A percentile compares a stretch with the other conserved stretches of the same genome.
Evolutionary conservation across 2,329 filamentous ascomycete genomes (phyloP).

Genomic region (Botrytis paeoniae): DNA sequence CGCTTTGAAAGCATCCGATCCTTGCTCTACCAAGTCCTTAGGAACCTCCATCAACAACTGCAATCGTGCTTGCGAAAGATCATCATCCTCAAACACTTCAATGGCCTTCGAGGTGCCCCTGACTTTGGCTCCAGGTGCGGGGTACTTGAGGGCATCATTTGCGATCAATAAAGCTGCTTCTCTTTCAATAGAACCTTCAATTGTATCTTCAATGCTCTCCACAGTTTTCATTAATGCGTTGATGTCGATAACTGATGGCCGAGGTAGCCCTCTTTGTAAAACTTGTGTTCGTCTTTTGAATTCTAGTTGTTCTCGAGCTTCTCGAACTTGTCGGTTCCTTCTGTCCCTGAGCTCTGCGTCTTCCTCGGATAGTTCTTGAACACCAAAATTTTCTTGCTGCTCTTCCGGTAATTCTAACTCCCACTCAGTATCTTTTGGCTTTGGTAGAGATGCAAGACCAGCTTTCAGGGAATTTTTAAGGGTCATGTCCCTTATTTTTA

Average conservation of each 20-base stretch:
- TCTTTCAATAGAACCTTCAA: constrained; percentile 66
- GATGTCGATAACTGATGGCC: constrained; percentile 71
- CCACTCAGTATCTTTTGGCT: constrained; percentile 90
- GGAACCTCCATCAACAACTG: constrained; percentile 57
- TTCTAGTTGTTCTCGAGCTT: constrained; percentile 68
- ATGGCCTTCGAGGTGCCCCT: constrained; percentile 59
- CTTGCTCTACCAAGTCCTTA: constrained; percentile 48
- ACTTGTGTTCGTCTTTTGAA: constrained; percentile 84
- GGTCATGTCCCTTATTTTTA: constrained; percentile 67
- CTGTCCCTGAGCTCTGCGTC: constrained; percentile 72
- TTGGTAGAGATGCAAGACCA: constrained; percentile 79
- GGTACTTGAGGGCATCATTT: constrained; percentile 74
- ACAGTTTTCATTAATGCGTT: constrained; percentile 64
- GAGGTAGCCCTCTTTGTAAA: constrained; percentile 79
- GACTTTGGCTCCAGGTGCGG: constrained; percentile 64
- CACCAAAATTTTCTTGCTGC: constrained; percentile 54
- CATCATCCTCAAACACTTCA: constrained; percentile 65
- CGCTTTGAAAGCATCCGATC: constrained; percentile 50
- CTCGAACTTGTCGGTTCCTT: constrained; percentile 68
- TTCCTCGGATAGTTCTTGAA: constrained; percentile 54
- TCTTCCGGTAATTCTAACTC: constrained; percentile 91
- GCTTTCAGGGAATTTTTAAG: constrained; percentile 66
- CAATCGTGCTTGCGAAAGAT: constrained; percentile 71
- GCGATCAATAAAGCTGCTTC: constrained; percentile 80
- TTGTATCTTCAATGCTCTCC: constrained; percentile 57